Conservation (phyloP, 768 basidiomycete species). For the Boletus subcaerulescens region DNA sequence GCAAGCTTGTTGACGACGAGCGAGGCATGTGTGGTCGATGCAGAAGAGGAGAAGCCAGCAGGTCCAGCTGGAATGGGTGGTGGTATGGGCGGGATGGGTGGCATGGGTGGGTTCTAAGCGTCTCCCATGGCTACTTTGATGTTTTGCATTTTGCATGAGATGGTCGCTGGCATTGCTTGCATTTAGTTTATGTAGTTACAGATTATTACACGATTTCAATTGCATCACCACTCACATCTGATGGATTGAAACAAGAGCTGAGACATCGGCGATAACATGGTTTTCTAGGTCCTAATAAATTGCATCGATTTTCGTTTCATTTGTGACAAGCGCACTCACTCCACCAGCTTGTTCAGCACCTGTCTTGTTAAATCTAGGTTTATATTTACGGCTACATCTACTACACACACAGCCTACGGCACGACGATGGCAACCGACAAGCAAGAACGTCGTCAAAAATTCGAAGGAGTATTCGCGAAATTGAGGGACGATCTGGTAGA, state of each 20-base stretch:
- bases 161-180: background rate
- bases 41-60: slow-evolving; percentile 72
- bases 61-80: slow-evolving; percentile 50
- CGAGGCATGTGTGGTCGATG: slow-evolving; percentile 90
- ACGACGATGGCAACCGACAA: slow-evolving; percentile 32
- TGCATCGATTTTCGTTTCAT: too few relatives aligned
- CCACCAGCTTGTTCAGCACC: too few relatives aligned
- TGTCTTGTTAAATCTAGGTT: too few relatives aligned
- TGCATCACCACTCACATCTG: too few relatives aligned
- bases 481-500: slow-evolving; percentile 78
- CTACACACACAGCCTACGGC: too few relatives aligned
- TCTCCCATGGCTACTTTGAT: background rate
- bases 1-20: slow-evolving; percentile 90
- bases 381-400: too few relatives aligned
- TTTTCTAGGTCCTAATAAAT: too few relatives aligned
- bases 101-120: slow-evolving; percentile 51
- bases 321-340: too few relatives aligned
- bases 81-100: slow-evolving; percentile 59
- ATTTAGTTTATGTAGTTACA: slow-evolving; percentile 15
- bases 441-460: slow-evolving; percentile 53
- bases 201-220: slow-evolving; percentile 1
- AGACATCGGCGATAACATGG: background rate
- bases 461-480: slow-evolving; percentile 67
- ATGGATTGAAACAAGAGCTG: too few relatives aligned
- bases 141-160: background rate